Base-by-base conservation (phyloP, 768 basidiomycete species). In the Jaapia argillacea region DNA sequence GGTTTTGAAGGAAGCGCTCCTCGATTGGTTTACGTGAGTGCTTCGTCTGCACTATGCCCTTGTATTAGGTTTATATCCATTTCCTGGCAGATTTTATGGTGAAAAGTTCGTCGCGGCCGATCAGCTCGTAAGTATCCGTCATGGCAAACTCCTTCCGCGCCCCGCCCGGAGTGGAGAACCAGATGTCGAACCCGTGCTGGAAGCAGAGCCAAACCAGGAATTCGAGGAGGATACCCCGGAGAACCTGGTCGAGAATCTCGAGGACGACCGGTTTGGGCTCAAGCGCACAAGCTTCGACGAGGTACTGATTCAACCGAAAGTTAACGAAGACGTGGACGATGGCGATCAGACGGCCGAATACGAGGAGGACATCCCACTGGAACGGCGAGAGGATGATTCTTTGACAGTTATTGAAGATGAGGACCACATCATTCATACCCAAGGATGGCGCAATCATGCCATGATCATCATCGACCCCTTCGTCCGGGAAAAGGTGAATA, bases 61-160 rank as follows among this genome's bases (percentile, higher is more conserved):
- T 13, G 31, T 41, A 16, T 18, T 26, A 38, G 23, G 6, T 45
- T 43, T 40, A n/a, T 33, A 22, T 27, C 23, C 4, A n/a, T n/a
- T n/a, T n/a, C n/a, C n/a, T n/a, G n/a, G n/a, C 47, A 77, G 76
- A 24, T 75, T 66, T 51, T 78, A 71, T 71, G 64, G 55, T 4
- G 10, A 55, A 22, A 60, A 63, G 24, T 70, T 69, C 43, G 42
- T 64, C 3, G 68, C 67, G 45, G 39, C 43, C 0, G 41, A 43
- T 4, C 40, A 60, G 18, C 49, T 64, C 42, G 49, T 67, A 26
- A 66, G 62, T 44, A 60, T 74, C 35, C 63, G 69, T 2, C 46
- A 60, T 21, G 74, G 71, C 10, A 72, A 71, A 5, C 47, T 69
- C n/a, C n/a, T n/a, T n/a, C n/a, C n/a, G n/a, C n/a, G n/a, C n/a